Evolutionary conservation across 345 rosid species (phyloP).

Genomic region (Theobroma cacao): DNA sequence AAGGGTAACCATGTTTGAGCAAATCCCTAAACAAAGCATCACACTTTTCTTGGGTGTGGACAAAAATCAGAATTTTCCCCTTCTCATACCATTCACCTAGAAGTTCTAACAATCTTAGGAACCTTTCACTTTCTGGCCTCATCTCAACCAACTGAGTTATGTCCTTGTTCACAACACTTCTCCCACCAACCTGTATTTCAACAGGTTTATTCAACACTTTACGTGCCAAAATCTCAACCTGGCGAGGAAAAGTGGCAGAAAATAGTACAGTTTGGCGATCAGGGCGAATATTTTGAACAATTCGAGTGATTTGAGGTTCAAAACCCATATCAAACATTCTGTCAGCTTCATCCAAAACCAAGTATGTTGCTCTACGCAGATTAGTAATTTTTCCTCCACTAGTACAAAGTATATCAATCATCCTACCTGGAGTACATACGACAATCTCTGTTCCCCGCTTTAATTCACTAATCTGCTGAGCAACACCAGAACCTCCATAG

Average conservation of each 20-base stretch:
- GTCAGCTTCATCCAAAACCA: conserved; percentile 98
- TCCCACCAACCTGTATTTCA: conserved; percentile 92
- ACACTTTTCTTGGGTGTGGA: conserved; percentile 87
- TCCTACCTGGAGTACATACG: conserved; percentile 96
- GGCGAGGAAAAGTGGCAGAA: conserved; percentile 97
- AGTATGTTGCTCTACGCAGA: conserved; percentile 76
- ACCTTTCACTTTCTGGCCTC: conserved; percentile 87
- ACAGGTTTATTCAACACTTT: conserved; percentile 80
- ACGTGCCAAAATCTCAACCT: conserved; percentile 92
- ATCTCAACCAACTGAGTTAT: conserved; percentile 88
- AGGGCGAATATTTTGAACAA: conserved; percentile 92
- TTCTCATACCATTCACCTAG: conserved; percentile 98
- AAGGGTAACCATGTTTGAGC: conserved; percentile 78
- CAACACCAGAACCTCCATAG: conserved; percentile 98
- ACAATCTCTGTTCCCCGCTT: conserved; percentile 96
- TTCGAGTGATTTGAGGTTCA: conserved; percentile 91
- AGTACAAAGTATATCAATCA: conserved; percentile 96
- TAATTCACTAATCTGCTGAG: conserved; percentile 94
- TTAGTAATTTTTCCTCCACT: conserved; percentile 92
- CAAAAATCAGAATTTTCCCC: conserved; percentile 86
- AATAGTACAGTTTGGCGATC: conserved; percentile 94
- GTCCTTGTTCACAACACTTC: conserved; percentile 98
- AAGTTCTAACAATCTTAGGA: conserved; percentile 77
- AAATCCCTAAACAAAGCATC: conserved; percentile 79
- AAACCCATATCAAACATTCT: conserved; percentile 99